phyloP scores from a whole-genome alignment of 2,329 filamentous ascomycete species.

The Beauveria sp. region DNA sequence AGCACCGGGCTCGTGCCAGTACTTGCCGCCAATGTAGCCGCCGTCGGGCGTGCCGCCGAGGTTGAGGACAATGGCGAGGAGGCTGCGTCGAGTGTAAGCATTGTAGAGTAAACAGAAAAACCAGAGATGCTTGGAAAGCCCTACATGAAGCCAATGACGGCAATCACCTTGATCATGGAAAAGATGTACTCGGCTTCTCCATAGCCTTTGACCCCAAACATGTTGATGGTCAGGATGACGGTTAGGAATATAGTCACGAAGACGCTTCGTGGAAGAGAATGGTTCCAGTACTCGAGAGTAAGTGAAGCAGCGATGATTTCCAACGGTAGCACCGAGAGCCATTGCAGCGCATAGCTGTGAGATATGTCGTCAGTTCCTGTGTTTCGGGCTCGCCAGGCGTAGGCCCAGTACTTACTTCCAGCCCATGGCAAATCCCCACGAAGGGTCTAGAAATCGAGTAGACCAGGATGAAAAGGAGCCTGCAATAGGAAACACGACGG shows the following conservation, averaged over 20 bases:
- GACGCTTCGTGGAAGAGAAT: conserved; percentile 55
- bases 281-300: conserved; percentile 75
- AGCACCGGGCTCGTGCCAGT: conserved; percentile 69
- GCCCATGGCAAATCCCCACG: conserved; percentile 83
- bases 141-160: conserved; percentile 82
- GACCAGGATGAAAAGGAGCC: conserved; percentile 81
- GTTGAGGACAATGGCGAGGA: conserved; percentile 72
- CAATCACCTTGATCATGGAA: conserved; percentile 75
- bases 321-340: conserved; percentile 74
- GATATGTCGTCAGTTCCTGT: background rate
- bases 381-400: background rate
- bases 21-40: conserved; percentile 65
- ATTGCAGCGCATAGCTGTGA: conserved; percentile 74
- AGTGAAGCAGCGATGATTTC: conserved; percentile 84
- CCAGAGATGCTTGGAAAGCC: conserved; percentile 20
- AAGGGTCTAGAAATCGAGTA: conserved; percentile 76
- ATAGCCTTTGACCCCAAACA: conserved; percentile 83
- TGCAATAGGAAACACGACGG: conserved; percentile 73
- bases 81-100: conserved; percentile 30
- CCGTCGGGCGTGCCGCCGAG: conserved; percentile 60
- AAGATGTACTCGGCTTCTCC: conserved; percentile 88
- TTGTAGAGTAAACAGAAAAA: too few relatives aligned
- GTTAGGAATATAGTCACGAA: conserved; percentile 79
- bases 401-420: conserved; percentile 53
- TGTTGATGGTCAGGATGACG: conserved; percentile 71